phyloP scores from a whole-genome alignment of 345 rosid genomes.

The Raphanus sativus region DNA sequence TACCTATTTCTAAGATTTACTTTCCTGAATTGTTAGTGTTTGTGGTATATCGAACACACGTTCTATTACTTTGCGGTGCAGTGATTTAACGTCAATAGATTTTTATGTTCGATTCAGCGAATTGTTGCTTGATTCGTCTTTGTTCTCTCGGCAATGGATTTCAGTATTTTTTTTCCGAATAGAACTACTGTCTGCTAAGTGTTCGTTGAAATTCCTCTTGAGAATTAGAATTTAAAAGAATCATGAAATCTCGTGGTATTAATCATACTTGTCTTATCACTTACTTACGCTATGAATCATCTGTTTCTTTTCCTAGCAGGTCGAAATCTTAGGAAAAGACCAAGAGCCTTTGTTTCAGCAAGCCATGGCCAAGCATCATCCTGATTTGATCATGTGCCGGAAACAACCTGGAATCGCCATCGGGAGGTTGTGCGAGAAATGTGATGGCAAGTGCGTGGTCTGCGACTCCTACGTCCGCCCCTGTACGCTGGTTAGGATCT shows the following conservation, averaged over 20 bases:
- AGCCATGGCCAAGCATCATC: conserved; percentile 72
- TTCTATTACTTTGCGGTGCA: not conserved
- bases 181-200: not conserved
- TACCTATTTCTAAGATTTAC: not conserved
- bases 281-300: too few species aligned
- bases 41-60: too few species aligned
- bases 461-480: conserved; percentile 72
- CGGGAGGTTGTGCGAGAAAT: conserved; percentile 63
- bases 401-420: conserved; percentile 79
- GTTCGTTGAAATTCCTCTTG: conserved; percentile 24
- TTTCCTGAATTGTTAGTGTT: not conserved
- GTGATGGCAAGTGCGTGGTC: conserved; percentile 67
- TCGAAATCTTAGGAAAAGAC: not conserved
- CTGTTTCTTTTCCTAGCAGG: not conserved
- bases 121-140: not conserved
- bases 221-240: not conserved
- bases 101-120: not conserved
- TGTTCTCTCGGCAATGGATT: not conserved
- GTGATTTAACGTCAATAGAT: not conserved
- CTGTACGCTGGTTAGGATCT: conserved; percentile 66
- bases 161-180: not conserved
- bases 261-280: too few species aligned
- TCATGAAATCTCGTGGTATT: too few species aligned
- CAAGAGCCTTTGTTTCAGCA: not conserved
- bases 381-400: conserved; percentile 73